Evolutionary conservation across 176 grass and related monocot genomes (phyloP).

Genomic region (Bothriochloa decipiens): DNA sequence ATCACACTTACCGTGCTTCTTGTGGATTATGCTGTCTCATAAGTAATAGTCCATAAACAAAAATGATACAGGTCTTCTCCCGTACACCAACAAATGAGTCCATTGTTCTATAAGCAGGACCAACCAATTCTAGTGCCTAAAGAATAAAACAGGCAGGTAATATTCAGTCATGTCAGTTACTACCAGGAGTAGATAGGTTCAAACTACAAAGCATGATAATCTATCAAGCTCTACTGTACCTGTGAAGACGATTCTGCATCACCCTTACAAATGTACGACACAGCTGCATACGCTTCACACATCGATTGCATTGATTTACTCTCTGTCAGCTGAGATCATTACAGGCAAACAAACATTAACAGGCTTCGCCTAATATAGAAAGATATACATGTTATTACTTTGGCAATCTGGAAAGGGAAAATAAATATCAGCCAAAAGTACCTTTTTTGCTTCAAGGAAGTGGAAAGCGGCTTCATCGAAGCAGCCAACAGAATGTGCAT

Average conservation of each 20-base stretch:
- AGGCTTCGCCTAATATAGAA: slow-evolving; percentile 15
- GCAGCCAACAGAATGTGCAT: slow-evolving; percentile 96
- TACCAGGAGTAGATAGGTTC: neutral
- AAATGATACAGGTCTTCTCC: slow-evolving; percentile 96
- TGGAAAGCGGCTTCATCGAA: slow-evolving; percentile 90
- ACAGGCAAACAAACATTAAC: slow-evolving; percentile 33
- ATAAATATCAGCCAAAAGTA: slow-evolving; percentile 11
- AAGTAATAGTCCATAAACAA: slow-evolving; percentile 92
- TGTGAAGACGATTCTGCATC: slow-evolving; percentile 91
- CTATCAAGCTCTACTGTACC: slow-evolving; percentile 51
- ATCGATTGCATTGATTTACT: slow-evolving; percentile 93
- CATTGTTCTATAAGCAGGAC: slow-evolving; percentile 86
- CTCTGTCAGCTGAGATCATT: slow-evolving; percentile 78
- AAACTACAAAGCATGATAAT: neutral
- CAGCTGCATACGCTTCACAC: slow-evolving; percentile 95
- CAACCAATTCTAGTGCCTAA: slow-evolving; percentile 89
- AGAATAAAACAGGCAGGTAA: slow-evolving; percentile 25
- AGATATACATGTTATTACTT: neutral
- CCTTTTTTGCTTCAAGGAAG: slow-evolving; percentile 86
- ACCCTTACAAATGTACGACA: slow-evolving; percentile 88
- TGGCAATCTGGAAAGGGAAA: neutral
- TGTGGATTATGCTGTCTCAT: slow-evolving; percentile 97
- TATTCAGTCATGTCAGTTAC: slow-evolving; percentile 12
- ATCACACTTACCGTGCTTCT: slow-evolving; percentile 73
- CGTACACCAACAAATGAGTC: slow-evolving; percentile 92